Evolutionary conservation across 2,329 filamentous ascomycete genomes (phyloP), one percentile per base, ranked within the genome.

Genomic region (Colletotrichum musicola): DNA sequence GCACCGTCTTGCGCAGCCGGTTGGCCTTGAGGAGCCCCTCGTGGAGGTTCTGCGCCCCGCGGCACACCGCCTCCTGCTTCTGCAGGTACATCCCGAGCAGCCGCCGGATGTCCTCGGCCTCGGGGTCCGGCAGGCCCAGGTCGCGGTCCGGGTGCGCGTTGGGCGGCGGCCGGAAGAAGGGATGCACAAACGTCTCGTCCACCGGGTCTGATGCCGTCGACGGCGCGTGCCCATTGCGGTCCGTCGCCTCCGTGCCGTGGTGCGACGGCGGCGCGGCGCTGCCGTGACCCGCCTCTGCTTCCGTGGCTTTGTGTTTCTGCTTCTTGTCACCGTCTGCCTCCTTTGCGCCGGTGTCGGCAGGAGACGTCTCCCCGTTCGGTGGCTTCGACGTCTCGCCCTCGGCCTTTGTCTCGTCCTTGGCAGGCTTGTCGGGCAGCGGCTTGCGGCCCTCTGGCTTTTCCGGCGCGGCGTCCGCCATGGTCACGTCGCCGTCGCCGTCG

Each of bases 31-130:
- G 83, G 60, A 97, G 83, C 1, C 93, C 92, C 58, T 90, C 84
- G 70, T 93, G 90, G 56, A 96, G 83, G 68, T 86, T 87, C 64
- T 88, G 86, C 1, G 90, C 87, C 7, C 92, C 90, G 4, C 93
- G 89, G 64, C 92, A 91, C 2, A 95, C 89, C 77, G 96, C 93
- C 74, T 96, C 93, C 76, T 96, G 93, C 78, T 95, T 95, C 75
- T 95, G 93, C 27, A 95, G 89, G 76, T 93, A 95, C 12, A 93
- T 82, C 72, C 93, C 87, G 56, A 96, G 84, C 18, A 94, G 80
- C 65, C 91, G 87, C 67, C 93, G 89, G 50, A 93, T 90, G 68
- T 96, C 92, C 72, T 95, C 92, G 1, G 93, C 93, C 80, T 96
- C 93, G 27, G 84, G 80, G 18, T 89, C 84, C 0, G 93, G 92